These are phyloP conservation scores for Magnusiomyces suaveolens DNA, from an alignment of 1,139 yeast species.

Conservation along the genomic window DNA sequence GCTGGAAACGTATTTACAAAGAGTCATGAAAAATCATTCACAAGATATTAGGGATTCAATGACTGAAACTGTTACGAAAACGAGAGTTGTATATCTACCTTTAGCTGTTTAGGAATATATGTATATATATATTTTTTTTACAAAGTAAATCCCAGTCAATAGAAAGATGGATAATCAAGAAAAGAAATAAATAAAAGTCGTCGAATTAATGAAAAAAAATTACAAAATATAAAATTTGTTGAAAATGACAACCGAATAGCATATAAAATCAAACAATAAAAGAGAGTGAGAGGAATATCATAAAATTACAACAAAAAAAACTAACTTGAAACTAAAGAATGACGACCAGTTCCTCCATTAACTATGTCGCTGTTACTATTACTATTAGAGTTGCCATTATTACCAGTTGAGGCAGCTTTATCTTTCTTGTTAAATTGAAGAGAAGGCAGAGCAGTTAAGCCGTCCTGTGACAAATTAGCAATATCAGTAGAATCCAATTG, in stretches of 20 bases:
- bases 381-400: not conserved
- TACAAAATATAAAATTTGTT: not conserved
- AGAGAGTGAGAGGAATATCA: not conserved
- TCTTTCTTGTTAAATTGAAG: not conserved
- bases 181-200: not conserved
- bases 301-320: not conserved
- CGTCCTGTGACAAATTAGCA: not conserved
- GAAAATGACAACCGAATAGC: not conserved
- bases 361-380: not conserved
- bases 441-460: not conserved
- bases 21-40: not conserved
- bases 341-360: not conserved
- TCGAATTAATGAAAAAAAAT: not conserved
- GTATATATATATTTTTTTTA: not conserved
- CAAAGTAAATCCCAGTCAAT: too few relatives aligned
- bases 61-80: not conserved
- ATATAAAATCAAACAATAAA: not conserved
- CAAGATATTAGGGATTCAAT: not conserved
- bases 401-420: not conserved
- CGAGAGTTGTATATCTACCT: conserved; percentile 12
- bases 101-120: conserved; percentile 5
- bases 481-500: not conserved
- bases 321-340: not conserved
- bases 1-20: not conserved
- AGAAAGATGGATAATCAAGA: too few relatives aligned